A percentile compares a stretch with the other conserved stretches of the same genome.
phyloP scores from a whole-genome alignment of 2,329 filamentous ascomycete species.

The Nectriaceae sp. region DNA sequence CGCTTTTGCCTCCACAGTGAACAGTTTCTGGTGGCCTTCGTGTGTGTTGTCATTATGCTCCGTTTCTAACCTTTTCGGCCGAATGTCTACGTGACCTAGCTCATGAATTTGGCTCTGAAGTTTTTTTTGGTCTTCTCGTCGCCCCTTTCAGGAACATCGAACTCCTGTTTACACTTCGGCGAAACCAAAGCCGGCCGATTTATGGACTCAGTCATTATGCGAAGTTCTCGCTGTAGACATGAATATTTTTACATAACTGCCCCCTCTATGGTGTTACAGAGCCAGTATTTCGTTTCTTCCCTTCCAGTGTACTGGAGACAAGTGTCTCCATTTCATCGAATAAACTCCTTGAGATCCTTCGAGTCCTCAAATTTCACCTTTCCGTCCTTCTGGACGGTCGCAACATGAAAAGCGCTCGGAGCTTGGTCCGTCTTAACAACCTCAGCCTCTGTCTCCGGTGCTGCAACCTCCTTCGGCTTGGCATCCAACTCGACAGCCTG shows the following conservation, averaged over 20 bases:
- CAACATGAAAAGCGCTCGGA: conserved; percentile 54
- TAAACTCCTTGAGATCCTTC: conserved; percentile 60
- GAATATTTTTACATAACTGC: neutral
- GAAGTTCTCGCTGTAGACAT: neutral
- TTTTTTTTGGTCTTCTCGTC: too few relatives aligned
- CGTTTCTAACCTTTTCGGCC: too few relatives aligned
- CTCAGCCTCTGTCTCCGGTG: conserved; percentile 4
- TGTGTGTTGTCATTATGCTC: too few relatives aligned
- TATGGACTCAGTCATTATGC: too few relatives aligned
- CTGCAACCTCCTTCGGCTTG: conserved; percentile 24
- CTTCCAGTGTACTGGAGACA: neutral
- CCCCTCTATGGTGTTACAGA: neutral
- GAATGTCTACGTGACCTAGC: too few relatives aligned
- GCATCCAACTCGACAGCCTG: conserved; percentile 54
- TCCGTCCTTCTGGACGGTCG: conserved; percentile 59
- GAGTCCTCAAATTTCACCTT: conserved; percentile 66
- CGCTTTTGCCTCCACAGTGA: too few relatives aligned
- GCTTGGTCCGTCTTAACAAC: conserved; percentile 34
- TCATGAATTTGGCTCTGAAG: too few relatives aligned
- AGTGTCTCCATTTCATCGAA: conserved; percentile 37
- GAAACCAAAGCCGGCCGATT: too few relatives aligned
- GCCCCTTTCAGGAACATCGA: too few relatives aligned
- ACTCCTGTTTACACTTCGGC: too few relatives aligned
- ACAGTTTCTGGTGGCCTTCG: too few relatives aligned
- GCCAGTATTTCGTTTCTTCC: neutral